Evolutionary conservation across 495 filamentous ascomycete species (phyloP).

Genomic region (Annulohypoxylon moriforme): DNA sequence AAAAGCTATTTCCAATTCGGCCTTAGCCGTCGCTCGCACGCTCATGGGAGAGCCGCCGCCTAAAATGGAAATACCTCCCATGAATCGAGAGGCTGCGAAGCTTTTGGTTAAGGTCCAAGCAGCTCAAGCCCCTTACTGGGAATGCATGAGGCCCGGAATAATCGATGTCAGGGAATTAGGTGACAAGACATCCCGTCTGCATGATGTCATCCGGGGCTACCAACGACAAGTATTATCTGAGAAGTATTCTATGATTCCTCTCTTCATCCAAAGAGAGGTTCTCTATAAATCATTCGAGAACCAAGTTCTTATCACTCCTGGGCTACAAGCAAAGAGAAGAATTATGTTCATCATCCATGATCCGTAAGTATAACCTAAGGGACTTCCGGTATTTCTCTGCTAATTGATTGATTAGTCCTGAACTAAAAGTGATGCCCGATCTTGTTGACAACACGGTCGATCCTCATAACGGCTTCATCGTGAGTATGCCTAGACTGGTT

Average conservation of each 20-base stretch:
- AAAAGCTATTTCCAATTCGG: constrained; percentile 88
- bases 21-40: constrained; percentile 88
- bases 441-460: constrained; percentile 75
- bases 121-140: constrained; percentile 68
- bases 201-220: constrained; percentile 79
- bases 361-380: constrained; percentile 66
- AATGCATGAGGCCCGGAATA: constrained; percentile 67
- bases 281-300: constrained; percentile 85
- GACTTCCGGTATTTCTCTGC: constrained; percentile 24
- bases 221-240: constrained; percentile 76
- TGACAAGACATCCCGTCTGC: constrained; percentile 51
- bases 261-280: constrained; percentile 76
- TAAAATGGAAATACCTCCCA: constrained; percentile 63
- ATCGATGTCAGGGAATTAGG: constrained; percentile 57
- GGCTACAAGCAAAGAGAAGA: constrained; percentile 52
- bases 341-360: constrained; percentile 85
- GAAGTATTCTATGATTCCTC: constrained; percentile 76
- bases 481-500: constrained; percentile 58
- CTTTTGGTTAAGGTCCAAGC: constrained; percentile 63
- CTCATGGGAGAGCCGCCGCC: constrained; percentile 95
- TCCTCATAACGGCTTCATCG: constrained; percentile 85
- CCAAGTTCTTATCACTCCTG: constrained; percentile 83
- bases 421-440: constrained; percentile 74
- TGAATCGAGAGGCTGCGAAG: constrained; percentile 61
- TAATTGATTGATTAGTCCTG: constrained; percentile 65